Conservation (phyloP, 768 basidiomycete species). For the Termitomyces sp. region DNA sequence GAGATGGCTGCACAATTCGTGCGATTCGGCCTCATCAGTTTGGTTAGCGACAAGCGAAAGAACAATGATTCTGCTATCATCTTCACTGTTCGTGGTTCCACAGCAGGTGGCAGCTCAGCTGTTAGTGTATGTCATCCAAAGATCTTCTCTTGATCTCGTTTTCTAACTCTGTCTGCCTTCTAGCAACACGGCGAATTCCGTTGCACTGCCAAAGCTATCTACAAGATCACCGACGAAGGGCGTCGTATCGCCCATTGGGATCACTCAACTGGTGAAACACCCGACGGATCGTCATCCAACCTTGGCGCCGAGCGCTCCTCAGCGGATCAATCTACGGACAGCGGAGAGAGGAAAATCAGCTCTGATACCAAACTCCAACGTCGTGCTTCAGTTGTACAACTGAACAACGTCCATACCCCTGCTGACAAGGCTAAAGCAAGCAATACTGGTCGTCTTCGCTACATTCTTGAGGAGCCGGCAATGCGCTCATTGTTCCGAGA, state of each 20-base stretch:
- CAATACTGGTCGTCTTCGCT: constrained; percentile 86
- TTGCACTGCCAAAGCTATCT: constrained; percentile 92
- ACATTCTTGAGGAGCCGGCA: constrained; percentile 91
- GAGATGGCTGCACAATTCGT: constrained; percentile 99
- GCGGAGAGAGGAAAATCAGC: constrained; percentile 25
- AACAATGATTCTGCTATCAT: constrained; percentile 91
- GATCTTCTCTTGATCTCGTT: constrained; percentile 5
- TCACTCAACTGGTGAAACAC: constrained; percentile 48
- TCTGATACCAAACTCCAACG: constrained; percentile 68
- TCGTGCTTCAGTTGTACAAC: constrained; percentile 72
- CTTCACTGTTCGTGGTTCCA: constrained; percentile 83
- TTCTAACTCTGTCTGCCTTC: constrained; percentile 12
- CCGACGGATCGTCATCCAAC: constrained; percentile 63
- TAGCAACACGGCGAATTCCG: constrained; percentile 95
- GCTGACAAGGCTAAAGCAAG: constrained; percentile 76
- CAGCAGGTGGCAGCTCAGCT: constrained; percentile 71
- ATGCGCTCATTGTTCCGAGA: constrained; percentile 91
- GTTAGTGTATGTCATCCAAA: constrained; percentile 53
- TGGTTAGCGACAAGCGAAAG: constrained; percentile 90
- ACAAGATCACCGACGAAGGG: constrained; percentile 92
- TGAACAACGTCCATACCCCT: constrained; percentile 53
- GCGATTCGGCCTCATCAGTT: constrained; percentile 83
- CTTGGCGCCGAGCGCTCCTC: constrained; percentile 60
- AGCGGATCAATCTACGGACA: constrained; percentile 45
- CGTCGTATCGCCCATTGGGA: constrained; percentile 86